Evolutionary conservation across 1,139 yeast genomes (phyloP), one percentile per base, ranked within the genome.

Genomic region (Hansenula lynferdii): DNA sequence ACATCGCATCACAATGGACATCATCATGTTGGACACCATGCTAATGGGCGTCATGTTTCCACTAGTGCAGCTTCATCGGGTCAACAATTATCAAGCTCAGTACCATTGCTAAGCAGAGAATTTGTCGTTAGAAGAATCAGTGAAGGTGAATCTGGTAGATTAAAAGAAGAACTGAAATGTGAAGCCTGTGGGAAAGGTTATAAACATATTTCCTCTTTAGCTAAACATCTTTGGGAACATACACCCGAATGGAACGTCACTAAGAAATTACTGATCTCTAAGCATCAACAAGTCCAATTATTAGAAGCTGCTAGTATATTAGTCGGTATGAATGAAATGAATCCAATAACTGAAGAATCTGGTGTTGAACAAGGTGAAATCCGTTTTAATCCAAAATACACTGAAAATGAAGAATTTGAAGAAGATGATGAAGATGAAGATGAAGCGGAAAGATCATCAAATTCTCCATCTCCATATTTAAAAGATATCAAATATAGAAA

Each of bases 221-320:
- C 72, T 49, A 86, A 75, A 72, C 89, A 73, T 64, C 68, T 69
- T 56, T 90, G 95, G 85, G 85, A 78, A 71, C 96, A 86, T 57
- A 86, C 96, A 0, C 95, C 95, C 0, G 95, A 86, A 58, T 86
- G 95, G 95, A 84, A 80, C 54, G 82, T 82, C 53, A 86, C 95
- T 3, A 82, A 85, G 48, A 84, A 83, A 56, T 67, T 86, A 37
- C 65, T 83, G 32, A 85, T 86, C 34, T 80, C 90, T n/a, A 86
- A 86, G 59, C 96, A 86, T 59, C 96, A 86, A 59, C 95, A 86
- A 58, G 96, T 86, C 6, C 96, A 86, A 60, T 67, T 86, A 28
- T 68, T 86, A 35, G 95, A 86, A 57, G 96, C 95, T 10, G 96
- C 96, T 4, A 80, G 90, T 41, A 85, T 86, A 34, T 67, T 86